Percentiles rank a stretch among this genome's conserved stretches.
Evolutionary conservation across 768 basidiomycete species (phyloP).

Genomic region (Boletus patriciae): DNA sequence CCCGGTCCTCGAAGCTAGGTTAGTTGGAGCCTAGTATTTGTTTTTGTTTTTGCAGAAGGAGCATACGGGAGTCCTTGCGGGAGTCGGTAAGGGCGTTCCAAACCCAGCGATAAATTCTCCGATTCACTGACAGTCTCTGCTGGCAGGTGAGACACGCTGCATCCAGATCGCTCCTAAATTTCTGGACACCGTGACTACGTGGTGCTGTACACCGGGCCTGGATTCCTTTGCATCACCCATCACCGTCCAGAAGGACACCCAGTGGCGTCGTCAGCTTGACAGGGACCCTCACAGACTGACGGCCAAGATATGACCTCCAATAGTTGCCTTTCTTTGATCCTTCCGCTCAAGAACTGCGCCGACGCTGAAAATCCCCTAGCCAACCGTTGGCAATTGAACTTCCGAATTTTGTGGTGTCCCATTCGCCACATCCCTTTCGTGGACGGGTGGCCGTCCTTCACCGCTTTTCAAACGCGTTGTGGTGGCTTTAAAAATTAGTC

Average conservation of each 20-base stretch:
- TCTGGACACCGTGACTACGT: not conserved
- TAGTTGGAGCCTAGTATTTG: constrained; percentile 14
- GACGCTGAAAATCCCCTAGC: not conserved
- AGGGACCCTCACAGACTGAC: not conserved
- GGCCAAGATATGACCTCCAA: not conserved
- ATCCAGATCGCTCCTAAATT: not conserved
- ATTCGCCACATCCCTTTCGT: not conserved
- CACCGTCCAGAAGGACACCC: constrained; percentile 1
- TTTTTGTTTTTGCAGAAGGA: constrained; percentile 19
- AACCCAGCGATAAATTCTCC: constrained; percentile 26
- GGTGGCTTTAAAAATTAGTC: not conserved
- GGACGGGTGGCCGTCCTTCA: not conserved
- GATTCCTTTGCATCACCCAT: not conserved
- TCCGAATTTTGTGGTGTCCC: not conserved
- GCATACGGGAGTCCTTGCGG: not conserved
- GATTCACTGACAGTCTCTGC: constrained; percentile 12
- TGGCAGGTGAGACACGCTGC: constrained; percentile 1
- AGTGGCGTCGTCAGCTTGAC: not conserved
- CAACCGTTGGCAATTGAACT: not conserved
- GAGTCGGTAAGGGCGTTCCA: constrained; percentile 1
- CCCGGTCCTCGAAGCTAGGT: constrained; percentile 2
- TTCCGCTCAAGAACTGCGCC: not conserved
- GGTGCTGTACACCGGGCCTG: not conserved
- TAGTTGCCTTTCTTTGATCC: not conserved
- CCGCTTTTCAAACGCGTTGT: not conserved